Evolutionary conservation across 371 early-diverging fungal species (phyloP).

Genomic region (Apophysomyces elegans): DNA sequence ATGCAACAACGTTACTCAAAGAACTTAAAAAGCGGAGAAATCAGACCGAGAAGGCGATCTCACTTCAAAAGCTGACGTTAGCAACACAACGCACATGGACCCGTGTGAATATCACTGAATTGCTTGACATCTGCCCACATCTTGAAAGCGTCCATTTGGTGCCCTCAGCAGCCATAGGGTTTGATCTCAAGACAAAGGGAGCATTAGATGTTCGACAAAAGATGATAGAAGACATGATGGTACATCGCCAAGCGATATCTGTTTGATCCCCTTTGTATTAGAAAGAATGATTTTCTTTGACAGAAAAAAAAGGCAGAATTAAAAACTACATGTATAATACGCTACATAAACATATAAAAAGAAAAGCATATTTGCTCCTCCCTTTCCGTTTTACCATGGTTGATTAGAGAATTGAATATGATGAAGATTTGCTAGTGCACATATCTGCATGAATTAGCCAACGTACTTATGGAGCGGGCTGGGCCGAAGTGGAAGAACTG

Average conservation of each 20-base stretch:
- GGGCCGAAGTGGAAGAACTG: no score
- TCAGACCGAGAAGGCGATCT: not conserved
- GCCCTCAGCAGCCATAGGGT: slow-evolving; percentile 28
- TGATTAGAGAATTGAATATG: no score
- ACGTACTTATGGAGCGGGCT: no score
- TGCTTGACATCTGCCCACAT: slow-evolving; percentile 32
- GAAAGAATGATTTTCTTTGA: not conserved
- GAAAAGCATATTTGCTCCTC: no score
- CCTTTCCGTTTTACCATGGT: no score
- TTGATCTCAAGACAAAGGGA: slow-evolving; percentile 11
- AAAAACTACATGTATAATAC: no score
- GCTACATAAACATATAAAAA: no score
- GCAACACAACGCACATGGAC: slow-evolving; percentile 45
- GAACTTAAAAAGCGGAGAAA: slow-evolving; percentile 17
- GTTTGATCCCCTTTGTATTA: not conserved
- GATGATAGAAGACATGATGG: not conserved
- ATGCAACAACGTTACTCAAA: slow-evolving; percentile 35
- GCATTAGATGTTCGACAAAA: not conserved
- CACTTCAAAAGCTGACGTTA: slow-evolving; percentile 30
- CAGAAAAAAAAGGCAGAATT: not conserved
- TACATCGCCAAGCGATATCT: not conserved
- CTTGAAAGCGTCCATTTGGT: slow-evolving; percentile 32
- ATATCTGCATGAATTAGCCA: no score
- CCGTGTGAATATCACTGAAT: slow-evolving; percentile 26
- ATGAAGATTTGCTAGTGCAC: no score